These are phyloP conservation scores for Fusarium compactum DNA, from an alignment of 2,329 filamentous ascomycete species.

Conservation along the genomic window DNA sequence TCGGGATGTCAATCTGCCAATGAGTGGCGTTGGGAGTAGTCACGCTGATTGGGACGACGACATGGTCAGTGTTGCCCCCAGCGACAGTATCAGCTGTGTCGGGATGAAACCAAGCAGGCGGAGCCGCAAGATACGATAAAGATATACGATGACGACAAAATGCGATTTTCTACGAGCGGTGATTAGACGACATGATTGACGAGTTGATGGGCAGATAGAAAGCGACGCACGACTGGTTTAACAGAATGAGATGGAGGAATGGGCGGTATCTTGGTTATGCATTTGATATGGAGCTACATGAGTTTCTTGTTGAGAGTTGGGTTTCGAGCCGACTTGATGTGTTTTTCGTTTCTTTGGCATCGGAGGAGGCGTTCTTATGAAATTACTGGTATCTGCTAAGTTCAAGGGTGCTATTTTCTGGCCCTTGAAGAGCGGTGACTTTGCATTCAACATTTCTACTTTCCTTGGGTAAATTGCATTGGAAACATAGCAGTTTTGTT, in stretches of 20 bases:
- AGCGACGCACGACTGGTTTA: conserved; percentile 8
- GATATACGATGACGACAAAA: conserved; percentile 15
- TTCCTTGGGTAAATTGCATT: conserved; percentile 22
- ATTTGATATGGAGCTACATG: neutral
- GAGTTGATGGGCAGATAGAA: conserved; percentile 30
- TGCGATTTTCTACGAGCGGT: conserved; percentile 15
- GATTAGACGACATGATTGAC: conserved; percentile 27
- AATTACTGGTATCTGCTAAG: conserved; percentile 10
- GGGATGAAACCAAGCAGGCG: conserved; percentile 54
- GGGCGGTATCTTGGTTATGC: conserved; percentile 11
- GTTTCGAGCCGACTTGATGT: conserved; percentile 4
- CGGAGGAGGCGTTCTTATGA: conserved; percentile 28
- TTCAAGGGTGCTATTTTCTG: neutral
- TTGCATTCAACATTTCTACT: conserved; percentile 4
- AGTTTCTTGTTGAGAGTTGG: conserved; percentile 3
- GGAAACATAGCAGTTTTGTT: conserved; percentile 10
- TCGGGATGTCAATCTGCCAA: conserved; percentile 55
- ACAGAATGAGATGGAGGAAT: conserved; percentile 15
- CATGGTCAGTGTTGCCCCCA: conserved; percentile 66
- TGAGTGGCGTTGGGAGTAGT: conserved; percentile 57
- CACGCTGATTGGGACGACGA: conserved; percentile 61
- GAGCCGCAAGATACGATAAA: conserved; percentile 44
- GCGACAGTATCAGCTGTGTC: conserved; percentile 73
- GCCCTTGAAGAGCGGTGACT: conserved; percentile 11
- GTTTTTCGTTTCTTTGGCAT: neutral